These are phyloP conservation scores for Boletus coccyginus DNA, from an alignment of 768 basidiomycete genomes.

Conservation along the genomic window DNA sequence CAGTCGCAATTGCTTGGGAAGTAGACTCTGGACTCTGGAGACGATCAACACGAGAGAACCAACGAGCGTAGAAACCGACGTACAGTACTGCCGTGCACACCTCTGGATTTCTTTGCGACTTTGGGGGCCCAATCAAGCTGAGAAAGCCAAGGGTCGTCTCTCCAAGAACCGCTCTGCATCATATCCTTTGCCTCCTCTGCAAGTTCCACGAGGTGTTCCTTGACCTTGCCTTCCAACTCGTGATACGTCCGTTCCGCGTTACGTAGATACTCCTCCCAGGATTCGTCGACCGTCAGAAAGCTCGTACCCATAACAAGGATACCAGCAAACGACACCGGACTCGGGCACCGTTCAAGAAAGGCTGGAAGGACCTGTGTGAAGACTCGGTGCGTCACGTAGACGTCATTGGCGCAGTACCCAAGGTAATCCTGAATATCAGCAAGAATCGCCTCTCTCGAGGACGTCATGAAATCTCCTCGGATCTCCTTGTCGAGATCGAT, in stretches of 20 bases:
- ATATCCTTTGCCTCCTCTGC: conserved; percentile 56
- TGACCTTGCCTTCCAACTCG: conserved; percentile 64
- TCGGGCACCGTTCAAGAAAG: conserved; percentile 82
- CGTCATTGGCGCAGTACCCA: conserved; percentile 84
- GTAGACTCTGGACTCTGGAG: conserved; percentile 3
- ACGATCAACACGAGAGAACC: not conserved
- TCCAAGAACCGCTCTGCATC: conserved; percentile 55
- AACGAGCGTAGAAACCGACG: not conserved
- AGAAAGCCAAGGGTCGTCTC: conserved; percentile 75
- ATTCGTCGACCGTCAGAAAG: conserved; percentile 86
- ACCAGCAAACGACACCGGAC: conserved; percentile 91
- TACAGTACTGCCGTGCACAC: conserved; percentile 38
- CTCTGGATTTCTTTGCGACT: conserved; percentile 64
- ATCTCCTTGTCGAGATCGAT: conserved; percentile 76
- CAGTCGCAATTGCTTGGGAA: not conserved
- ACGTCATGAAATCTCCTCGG: conserved; percentile 74
- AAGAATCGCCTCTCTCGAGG: conserved; percentile 60
- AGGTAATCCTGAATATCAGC: conserved; percentile 72
- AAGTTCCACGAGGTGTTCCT: conserved; percentile 58
- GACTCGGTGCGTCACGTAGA: conserved; percentile 79
- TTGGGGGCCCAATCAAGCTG: conserved; percentile 98
- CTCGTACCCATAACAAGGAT: conserved; percentile 89
- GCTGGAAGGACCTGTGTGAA: conserved; percentile 73
- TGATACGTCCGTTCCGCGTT: conserved; percentile 75
- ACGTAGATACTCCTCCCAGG: conserved; percentile 82